Evolutionary conservation across 257 asterid species (phyloP).

Genomic region (Gynochthodes officinalis): DNA sequence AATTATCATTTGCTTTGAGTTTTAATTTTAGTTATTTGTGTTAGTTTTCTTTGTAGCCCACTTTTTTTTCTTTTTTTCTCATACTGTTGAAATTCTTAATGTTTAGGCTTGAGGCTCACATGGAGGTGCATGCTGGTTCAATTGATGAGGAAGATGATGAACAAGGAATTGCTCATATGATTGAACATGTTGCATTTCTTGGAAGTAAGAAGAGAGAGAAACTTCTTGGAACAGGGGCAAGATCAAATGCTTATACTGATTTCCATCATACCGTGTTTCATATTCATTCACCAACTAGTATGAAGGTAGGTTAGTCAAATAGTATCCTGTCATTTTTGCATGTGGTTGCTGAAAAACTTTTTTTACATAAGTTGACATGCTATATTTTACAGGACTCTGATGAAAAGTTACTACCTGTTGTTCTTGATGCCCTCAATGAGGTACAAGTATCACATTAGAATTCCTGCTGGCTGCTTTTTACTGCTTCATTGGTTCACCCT

Average conservation of each 20-base stretch:
- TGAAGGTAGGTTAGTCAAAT: conserved; percentile 50
- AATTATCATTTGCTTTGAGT: not conserved
- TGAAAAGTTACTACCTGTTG: conserved; percentile 88
- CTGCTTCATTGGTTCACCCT: not conserved
- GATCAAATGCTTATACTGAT: conserved; percentile 99
- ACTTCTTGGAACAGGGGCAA: conserved; percentile 98
- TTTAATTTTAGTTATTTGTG: not conserved
- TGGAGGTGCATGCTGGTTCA: conserved; percentile 99
- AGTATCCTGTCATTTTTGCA: conserved; percentile 19
- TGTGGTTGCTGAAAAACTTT: not conserved
- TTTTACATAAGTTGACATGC: not conserved
- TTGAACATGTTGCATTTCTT: conserved; percentile 99
- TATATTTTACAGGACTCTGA: conserved; percentile 61
- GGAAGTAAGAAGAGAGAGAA: conserved; percentile 99
- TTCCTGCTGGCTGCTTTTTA: conserved; percentile 1
- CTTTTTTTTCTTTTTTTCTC: not conserved
- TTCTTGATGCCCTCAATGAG: conserved; percentile 97
- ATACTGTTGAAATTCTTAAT: conserved; percentile 20
- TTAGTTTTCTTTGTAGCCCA: not conserved
- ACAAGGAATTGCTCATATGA: conserved; percentile 99
- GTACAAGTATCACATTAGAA: conserved; percentile 31
- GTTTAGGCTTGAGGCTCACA: conserved; percentile 96
- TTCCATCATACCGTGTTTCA: conserved; percentile 99
- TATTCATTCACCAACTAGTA: conserved; percentile 91
- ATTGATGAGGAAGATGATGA: conserved; percentile 99